Evolutionary conservation across 805 yeast species (phyloP), one percentile per base, ranked within the genome.

Genomic region (Yamadazyma insecticola): DNA sequence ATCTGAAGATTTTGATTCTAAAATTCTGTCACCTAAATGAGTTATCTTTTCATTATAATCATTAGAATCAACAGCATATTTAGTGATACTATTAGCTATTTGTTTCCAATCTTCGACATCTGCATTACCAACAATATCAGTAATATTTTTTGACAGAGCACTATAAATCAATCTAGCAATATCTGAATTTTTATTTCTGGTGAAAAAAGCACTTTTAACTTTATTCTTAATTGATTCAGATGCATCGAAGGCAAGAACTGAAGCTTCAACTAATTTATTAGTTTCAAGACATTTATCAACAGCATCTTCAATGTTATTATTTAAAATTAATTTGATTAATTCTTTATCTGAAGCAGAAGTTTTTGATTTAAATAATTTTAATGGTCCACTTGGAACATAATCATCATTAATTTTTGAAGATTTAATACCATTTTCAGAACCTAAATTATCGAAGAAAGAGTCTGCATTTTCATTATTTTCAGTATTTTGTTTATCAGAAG

Each of bases 51-150:
- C 45, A 43, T 73, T 74, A 55, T 74, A 82, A 24, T 68, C 67
- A 2, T 58, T 59, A 4, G 59, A 58, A 40, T 71, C 72, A 13
- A 60, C 41, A 25, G 72, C 53, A 47, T 72, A 81, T 2, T 85
- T 72, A 32, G 76, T 54, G 34, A 89, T 72, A 11, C 87, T 72
- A 25, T 73, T 65, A n/a, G 88, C 85, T 44, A 84, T 77, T 25
- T 78, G 80, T 45, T 76, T 81, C 98, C 98, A 92, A 43, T 84
- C 78, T 4, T 68, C 47, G 23, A 89, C 77, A 48, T 84, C 82
- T 18, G 84, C 82, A 50, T 89, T 80, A 27, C 72, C 69, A 18
- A 88, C 92, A 39, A 92, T 53, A 53, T 90, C 97, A 18, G 65
- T 59, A 32, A 67, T 72, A 41, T 75, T 63, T 21, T 64, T 63